A percentile compares a stretch with the other conserved stretches of the same genome.
These are phyloP conservation scores for Scheffersomyces cryptocercus DNA, from an alignment of 1,139 yeast genomes.

Conservation along the genomic window DNA sequence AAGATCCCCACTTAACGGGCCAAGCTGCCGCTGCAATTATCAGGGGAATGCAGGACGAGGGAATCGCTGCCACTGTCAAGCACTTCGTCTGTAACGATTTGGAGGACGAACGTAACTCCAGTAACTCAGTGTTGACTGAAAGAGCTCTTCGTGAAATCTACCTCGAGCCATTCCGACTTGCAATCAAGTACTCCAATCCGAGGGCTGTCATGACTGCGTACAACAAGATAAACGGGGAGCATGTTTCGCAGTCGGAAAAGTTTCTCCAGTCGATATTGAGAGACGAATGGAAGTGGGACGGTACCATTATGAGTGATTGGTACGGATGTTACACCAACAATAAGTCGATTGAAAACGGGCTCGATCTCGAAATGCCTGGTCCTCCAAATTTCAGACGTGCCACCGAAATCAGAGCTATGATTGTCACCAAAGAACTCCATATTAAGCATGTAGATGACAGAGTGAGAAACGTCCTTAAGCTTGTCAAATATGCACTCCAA, in stretches of 20 bases:
- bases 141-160: constrained; percentile 11
- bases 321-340: constrained; percentile 11
- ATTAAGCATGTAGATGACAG: constrained; percentile 10
- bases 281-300: constrained; percentile 14
- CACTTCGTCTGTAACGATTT: constrained; percentile 65
- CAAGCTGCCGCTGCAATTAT: constrained; percentile 33
- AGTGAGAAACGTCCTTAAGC: constrained; percentile 11
- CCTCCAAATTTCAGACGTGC: constrained; percentile 9
- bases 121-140: constrained; percentile 11
- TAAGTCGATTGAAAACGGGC: constrained; percentile 10
- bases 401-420: constrained; percentile 5
- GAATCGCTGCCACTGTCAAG: constrained; percentile 55
- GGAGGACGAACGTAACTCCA: constrained; percentile 36
- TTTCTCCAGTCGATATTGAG: constrained; percentile 9
- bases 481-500: constrained; percentile 9
- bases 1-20: constrained; percentile 66
- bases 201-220: constrained; percentile 14
- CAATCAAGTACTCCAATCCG: constrained; percentile 12
- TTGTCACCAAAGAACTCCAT: constrained; percentile 9
- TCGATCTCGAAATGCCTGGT: constrained; percentile 17
- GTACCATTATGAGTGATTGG: constrained; percentile 16
- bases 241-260: constrained; percentile 9
- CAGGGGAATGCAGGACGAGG: constrained; percentile 59
- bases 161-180: constrained; percentile 14
- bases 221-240: constrained; percentile 14